Conservation (phyloP, 2,329 filamentous ascomycete species). For the Trichoderma breve region DNA sequence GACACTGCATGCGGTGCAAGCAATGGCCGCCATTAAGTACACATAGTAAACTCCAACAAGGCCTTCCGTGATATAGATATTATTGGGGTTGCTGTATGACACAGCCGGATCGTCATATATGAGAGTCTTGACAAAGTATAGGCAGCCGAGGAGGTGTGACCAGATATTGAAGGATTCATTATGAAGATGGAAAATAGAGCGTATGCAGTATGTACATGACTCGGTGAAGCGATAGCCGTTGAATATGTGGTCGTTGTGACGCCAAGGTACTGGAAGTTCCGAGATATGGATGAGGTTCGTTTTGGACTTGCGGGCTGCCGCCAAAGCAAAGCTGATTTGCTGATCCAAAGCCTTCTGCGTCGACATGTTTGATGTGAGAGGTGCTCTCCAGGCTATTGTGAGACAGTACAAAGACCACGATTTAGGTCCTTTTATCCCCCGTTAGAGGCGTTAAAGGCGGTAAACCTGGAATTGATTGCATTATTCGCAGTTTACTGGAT, state of each 20-base stretch:
- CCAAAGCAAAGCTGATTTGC: not conserved
- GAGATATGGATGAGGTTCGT: not conserved
- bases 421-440: not conserved
- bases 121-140: not conserved
- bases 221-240: not conserved
- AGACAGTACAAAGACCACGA: not conserved
- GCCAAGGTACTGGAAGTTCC: not conserved
- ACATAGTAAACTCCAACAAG: not conserved
- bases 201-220: not conserved
- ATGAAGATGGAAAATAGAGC: not conserved
- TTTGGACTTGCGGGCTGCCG: not conserved
- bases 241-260: not conserved
- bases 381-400: not conserved
- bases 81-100: not conserved
- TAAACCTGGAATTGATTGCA: not conserved
- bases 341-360: not conserved
- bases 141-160: not conserved
- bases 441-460: not conserved
- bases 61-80: not conserved
- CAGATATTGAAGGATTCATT: constrained; percentile 8
- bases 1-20: not conserved
- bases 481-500: not conserved
- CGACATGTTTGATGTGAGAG: not conserved
- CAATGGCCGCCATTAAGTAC: not conserved
- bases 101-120: not conserved